Base-by-base conservation (phyloP, 2,329 filamentous ascomycete genomes). In the Onygena corvina region DNA sequence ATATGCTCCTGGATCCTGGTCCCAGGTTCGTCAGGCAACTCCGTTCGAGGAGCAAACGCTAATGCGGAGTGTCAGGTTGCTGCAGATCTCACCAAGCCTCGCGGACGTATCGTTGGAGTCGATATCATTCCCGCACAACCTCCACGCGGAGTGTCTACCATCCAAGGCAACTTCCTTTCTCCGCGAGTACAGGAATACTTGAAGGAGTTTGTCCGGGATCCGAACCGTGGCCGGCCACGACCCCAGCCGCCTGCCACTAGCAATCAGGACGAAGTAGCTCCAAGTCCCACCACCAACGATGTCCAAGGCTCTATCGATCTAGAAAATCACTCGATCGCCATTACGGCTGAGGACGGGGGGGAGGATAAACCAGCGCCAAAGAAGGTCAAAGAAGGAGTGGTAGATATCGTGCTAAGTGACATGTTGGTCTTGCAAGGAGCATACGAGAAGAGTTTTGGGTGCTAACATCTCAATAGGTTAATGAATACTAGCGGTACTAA, bases 371-470 rank as follows among this genome's bases (percentile, higher is more conserved):
- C 4, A 11, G 27, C 52, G 48, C 65, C 64, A 50, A 55, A 62
- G 40, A 75, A 75, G 54, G 18, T 16, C 12, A 27, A 36, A 47
- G 30, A 16, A 21, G 46, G 31, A 23, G 21, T 20, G 4, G 89
- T 95, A 56, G 86, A 96, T 70, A 79, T 98, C 63, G 86, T 98
- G 64, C 73, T 98, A 64, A 94, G 87, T 80, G 92, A 98, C 77
- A 98, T 98, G 92, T 98, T 82, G 79, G 90, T 76, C 76, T 89
- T 92, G 83, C 75, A 80, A 48, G 75, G 7, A 23, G 12, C 11
- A n/a, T n/a, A 23, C 23, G 7, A 34, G 18, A 36, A 16, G 6
- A 9, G 12, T 8, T 8, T 16, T 8, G n/a, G 4, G 9, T n/a
- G 33, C 12, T 47, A 23, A 47, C 30, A 8, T n/a, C 4, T 14